phyloP scores from a whole-genome alignment of 345 rosid species.

The Crucihimalaya himalaica region DNA sequence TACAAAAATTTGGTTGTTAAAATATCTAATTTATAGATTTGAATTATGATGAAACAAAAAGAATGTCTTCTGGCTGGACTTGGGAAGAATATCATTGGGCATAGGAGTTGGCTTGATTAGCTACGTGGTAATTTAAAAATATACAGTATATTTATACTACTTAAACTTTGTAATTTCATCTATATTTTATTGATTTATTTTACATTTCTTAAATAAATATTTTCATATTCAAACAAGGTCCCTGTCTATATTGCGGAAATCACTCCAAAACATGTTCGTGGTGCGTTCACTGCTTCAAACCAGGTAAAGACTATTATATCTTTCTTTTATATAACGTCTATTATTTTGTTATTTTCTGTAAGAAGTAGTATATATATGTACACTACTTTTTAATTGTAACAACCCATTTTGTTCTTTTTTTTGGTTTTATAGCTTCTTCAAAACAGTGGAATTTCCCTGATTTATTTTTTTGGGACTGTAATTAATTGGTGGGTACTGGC shows the following conservation, averaged over 20 bases:
- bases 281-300: conserved; percentile 40
- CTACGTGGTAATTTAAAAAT: conserved; percentile 38
- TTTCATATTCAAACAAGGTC: conserved; percentile 33
- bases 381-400: neutral
- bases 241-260: conserved; percentile 55
- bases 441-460: conserved; percentile 37
- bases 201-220: neutral
- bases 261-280: conserved; percentile 50
- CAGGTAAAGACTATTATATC: conserved; percentile 18
- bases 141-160: neutral
- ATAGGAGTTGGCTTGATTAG: conserved; percentile 41
- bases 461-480: conserved; percentile 39
- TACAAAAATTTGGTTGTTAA: neutral
- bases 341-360: neutral
- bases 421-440: conserved; percentile 27
- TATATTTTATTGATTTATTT: neutral
- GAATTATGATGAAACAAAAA: conserved; percentile 14
- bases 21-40: neutral
- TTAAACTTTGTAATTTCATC: neutral
- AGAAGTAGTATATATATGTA: neutral
- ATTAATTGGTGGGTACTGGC: conserved; percentile 41
- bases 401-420: neutral
- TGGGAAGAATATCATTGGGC: conserved; percentile 37
- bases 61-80: conserved; percentile 39
- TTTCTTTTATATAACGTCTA: neutral